Base-by-base conservation (phyloP, 257 asterid species). In the Hygrophila difformis region DNA sequence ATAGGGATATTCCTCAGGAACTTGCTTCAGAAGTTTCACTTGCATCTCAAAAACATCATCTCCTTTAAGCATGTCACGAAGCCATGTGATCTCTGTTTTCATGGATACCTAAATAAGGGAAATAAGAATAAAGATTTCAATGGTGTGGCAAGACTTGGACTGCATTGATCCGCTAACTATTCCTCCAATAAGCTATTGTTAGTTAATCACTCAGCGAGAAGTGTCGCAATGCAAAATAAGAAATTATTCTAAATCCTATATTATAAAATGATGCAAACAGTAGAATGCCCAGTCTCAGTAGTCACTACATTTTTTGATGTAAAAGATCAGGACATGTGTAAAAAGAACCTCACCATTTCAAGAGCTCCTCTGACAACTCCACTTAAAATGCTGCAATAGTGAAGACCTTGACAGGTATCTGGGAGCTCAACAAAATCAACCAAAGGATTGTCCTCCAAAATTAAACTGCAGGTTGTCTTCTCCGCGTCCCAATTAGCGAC, bases 381-480 rank as follows among this genome's bases (percentile, higher is more conserved):
- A 67, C 96, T 91, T 42, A 91, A 57, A 57, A 91, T 74, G 65
- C 86, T 91, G 86, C 99, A 86, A 28, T 91, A 91, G 42, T 74
- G 66, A 51, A 91, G 87, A 59, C 99, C 96, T 67, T 91, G 98
- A 60, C 94, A 91, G 34, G 86, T 86, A 58, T 86, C 96, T 39
- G 96, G 98, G 57, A 86, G 94, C 74, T 91, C 99, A 45, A 91
- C 96, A 65, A 91, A 91, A 64, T 91, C 99, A 37, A 86, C 95
- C 56, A 86, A 65, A 17, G 95, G 99, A 70, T 91, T 91, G 50
- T 91, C 99, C 65, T 91, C 96, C 69, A 86, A 56, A 63, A 91
- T 79, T 28, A 91, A 57, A 61, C 96, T 82, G 84, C 99, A 91
- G 3, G 93, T 78, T 56, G 95, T 82, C 53, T 96, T 95, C 56